Conservation (phyloP, 768 basidiomycete genomes). For the Suillus alpinus region DNA sequence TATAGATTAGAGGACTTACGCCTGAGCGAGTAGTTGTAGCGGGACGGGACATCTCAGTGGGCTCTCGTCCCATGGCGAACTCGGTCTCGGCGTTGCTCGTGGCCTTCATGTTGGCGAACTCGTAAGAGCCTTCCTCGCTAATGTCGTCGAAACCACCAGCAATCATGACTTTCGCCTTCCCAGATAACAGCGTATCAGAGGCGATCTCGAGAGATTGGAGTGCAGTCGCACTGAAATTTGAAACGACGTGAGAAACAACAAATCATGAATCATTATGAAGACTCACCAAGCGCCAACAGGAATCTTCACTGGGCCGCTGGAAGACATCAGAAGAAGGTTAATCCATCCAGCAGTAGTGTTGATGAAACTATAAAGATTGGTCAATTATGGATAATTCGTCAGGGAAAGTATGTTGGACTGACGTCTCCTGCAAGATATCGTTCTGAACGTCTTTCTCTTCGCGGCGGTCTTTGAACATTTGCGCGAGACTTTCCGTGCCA, state of each 20-base stretch:
- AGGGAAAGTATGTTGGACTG: slow-evolving; percentile 29
- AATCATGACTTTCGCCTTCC: slow-evolving; percentile 99
- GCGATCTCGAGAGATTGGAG: slow-evolving; percentile 98
- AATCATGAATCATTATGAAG: not conserved
- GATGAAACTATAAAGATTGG: slow-evolving; percentile 69
- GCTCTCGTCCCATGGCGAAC: slow-evolving; percentile 98
- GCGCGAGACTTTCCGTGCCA: slow-evolving; percentile 82
- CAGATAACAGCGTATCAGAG: slow-evolving; percentile 89
- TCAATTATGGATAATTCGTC: slow-evolving; percentile 9
- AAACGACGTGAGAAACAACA: slow-evolving; percentile 6
- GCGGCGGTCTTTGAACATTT: slow-evolving; percentile 99
- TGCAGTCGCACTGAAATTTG: slow-evolving; percentile 75
- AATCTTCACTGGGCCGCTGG: slow-evolving; percentile 97
- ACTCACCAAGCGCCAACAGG: slow-evolving; percentile 96
- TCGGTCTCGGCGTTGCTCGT: slow-evolving; percentile 97
- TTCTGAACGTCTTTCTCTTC: slow-evolving; percentile 99
- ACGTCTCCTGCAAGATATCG: slow-evolving; percentile 98
- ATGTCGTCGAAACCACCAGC: slow-evolving; percentile 98
- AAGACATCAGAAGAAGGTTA: slow-evolving; percentile 90
- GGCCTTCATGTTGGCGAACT: slow-evolving; percentile 99
- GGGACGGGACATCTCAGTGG: slow-evolving; percentile 97
- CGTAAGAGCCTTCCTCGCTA: slow-evolving; percentile 96
- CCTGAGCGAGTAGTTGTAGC: slow-evolving; percentile 95
- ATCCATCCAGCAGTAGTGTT: slow-evolving; percentile 99
- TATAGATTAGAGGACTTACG: slow-evolving; percentile 41